phyloP scores from a whole-genome alignment of 805 yeast species.

The Pichia deserticola region DNA sequence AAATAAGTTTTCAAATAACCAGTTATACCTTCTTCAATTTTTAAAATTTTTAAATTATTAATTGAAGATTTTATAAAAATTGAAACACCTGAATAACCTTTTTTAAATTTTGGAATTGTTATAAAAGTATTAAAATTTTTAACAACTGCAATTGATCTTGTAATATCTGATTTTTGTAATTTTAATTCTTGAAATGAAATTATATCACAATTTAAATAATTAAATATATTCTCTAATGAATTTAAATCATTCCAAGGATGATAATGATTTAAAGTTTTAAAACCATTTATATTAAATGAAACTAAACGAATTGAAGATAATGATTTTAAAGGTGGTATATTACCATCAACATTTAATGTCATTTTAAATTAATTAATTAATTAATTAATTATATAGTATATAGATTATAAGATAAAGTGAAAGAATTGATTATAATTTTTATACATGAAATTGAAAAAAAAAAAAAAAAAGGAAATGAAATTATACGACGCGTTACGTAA shows the following conservation, averaged over 20 bases:
- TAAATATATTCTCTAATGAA: conserved; percentile 40
- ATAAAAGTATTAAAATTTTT: conserved; percentile 59
- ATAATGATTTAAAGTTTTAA: conserved; percentile 71
- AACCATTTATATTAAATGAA: conserved; percentile 80
- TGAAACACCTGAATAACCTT: conserved; percentile 92
- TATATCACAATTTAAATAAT: conserved; percentile 58
- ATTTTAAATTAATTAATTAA: too few species aligned
- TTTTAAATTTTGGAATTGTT: conserved; percentile 56
- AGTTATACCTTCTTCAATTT: conserved; percentile 89
- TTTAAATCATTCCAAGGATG: conserved; percentile 68
- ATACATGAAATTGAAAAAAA: neutral
- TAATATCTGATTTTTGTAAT: conserved; percentile 43
- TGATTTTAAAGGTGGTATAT: neutral
- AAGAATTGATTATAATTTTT: neutral
- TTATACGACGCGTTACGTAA: too few species aligned
- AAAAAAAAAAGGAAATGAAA: neutral
- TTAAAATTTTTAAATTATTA: conserved; percentile 39
- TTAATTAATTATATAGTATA: too few species aligned
- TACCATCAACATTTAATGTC: conserved; percentile 1
- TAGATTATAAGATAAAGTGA: neutral
- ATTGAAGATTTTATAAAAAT: conserved; percentile 57
- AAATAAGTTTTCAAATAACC: conserved; percentile 41
- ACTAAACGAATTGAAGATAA: conserved; percentile 18
- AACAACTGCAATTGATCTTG: conserved; percentile 30
- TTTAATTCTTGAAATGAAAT: conserved; percentile 87